Conservation (phyloP, 345 rosid species). For the Adansonia digitata region DNA sequence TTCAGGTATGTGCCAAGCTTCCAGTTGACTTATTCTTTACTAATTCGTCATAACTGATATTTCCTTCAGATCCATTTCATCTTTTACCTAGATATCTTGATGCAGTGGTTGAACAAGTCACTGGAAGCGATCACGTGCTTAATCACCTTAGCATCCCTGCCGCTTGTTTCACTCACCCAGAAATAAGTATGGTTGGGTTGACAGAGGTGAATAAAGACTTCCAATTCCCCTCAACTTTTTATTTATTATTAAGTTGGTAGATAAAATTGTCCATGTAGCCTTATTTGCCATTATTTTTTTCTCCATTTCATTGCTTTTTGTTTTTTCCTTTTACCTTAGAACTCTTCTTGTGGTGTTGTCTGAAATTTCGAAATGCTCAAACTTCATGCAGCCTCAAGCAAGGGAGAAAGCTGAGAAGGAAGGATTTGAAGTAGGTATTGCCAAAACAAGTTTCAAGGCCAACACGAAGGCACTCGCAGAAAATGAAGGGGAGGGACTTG, state of each 20-base stretch:
- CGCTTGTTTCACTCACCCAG: conserved; percentile 99
- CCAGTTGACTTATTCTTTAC: neutral
- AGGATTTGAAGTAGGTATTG: conserved; percentile 83
- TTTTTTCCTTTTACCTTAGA: neutral
- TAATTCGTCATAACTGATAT: neutral
- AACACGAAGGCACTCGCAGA: conserved; percentile 99
- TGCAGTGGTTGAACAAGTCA: conserved; percentile 91
- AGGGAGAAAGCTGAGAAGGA: conserved; percentile 88
- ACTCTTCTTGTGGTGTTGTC: neutral
- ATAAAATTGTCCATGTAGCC: neutral
- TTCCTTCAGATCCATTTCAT: neutral
- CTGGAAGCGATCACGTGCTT: conserved; percentile 87
- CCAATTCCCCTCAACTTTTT: neutral
- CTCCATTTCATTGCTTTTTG: neutral
- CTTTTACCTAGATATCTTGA: conserved; percentile 15
- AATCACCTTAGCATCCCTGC: conserved; percentile 96
- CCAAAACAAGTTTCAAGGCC: conserved; percentile 97
- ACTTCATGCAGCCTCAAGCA: conserved; percentile 86
- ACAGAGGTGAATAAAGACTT: conserved; percentile 62
- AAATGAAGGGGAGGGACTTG: conserved; percentile 97
- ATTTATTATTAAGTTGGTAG: neutral
- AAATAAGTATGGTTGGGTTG: conserved; percentile 98
- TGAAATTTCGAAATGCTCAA: conserved; percentile 10
- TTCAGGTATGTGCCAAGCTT: conserved; percentile 53
- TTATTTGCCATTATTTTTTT: neutral